phyloP scores from a whole-genome alignment of 1,139 yeast species.

The Pichia sp. region DNA sequence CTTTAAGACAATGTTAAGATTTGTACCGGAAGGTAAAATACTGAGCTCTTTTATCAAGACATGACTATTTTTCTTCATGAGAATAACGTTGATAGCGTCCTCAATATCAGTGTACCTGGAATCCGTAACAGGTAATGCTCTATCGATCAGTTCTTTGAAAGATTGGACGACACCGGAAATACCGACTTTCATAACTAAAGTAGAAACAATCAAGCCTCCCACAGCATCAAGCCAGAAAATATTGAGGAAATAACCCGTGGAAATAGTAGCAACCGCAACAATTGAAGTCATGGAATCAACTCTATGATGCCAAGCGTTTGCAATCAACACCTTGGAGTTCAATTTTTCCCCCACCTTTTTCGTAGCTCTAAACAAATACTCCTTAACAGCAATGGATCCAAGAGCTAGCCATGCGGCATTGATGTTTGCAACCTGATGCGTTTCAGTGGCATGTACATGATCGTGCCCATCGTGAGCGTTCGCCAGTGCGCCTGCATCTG shows the following conservation, averaged over 20 bases:
- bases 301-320: conserved; percentile 98
- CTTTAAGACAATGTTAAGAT: conserved; percentile 35
- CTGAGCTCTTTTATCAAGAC: conserved; percentile 39
- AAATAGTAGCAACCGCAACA: conserved; percentile 83
- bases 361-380: conserved; percentile 78
- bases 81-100: conserved; percentile 29
- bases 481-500: conserved; percentile 17
- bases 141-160: conserved; percentile 69
- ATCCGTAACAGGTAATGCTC: conserved; percentile 36
- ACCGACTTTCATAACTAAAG: conserved; percentile 79
- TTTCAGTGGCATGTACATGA: conserved; percentile 11
- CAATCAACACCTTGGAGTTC: conserved; percentile 83
- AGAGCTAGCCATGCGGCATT: conserved; percentile 97
- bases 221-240: conserved; percentile 83
- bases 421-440: conserved; percentile 36
- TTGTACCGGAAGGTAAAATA: conserved; percentile 69
- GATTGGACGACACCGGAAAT: conserved; percentile 65
- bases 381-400: conserved; percentile 79
- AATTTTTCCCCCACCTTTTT: conserved; percentile 67
- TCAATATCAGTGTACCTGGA: conserved; percentile 35
- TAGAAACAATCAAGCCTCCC: conserved; percentile 84
- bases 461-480: conserved; percentile 10
- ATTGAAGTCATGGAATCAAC: conserved; percentile 91
- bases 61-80: conserved; percentile 31
- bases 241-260: conserved; percentile 73